Evolutionary conservation across 106 monocot species (phyloP), one percentile per base, ranked within the genome.

Genomic region (Narthecium ossifragum): DNA sequence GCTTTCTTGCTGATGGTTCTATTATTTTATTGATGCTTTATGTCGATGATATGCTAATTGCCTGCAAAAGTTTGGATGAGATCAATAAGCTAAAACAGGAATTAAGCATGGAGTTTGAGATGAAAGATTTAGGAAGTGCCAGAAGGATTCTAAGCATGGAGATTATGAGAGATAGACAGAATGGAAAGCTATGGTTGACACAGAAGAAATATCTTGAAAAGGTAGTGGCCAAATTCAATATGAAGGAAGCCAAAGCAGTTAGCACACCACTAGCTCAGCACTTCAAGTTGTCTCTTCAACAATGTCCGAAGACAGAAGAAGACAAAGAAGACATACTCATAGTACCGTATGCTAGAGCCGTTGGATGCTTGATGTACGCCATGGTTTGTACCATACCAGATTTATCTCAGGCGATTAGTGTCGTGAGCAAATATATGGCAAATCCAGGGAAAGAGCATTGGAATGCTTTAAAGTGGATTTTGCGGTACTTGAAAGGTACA

Each of bases 41-140:
- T 60, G 60, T 55, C 11, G 40, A 30, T 43, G 10, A 53, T 14
- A 40, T 66, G 54, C 21, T 66, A 8, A 55, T 66, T 5, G 41
- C 30, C n/a, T 2, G 8, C 20, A 53, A 41, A 13, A 55, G 43
- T 32, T 49, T 10, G n/a, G 14, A 4, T 0, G 33, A 48, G 8
- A 15, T 62, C 0, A 2, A 34, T 8, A 10, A 33, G 5, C 24
- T 49, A 3, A 43, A 43, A 13, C 4, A 17, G 12, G 17, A 43
- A 43, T 18, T 43, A 17, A 18, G 17, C 43, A 43, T 17, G 18
- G 43, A 43, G 18, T 43, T 43, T 3, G 11, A 43, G 12, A 43
- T 43, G 43, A 43, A 43, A 43, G 43, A 43, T 7, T 43, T 43
- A 13, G 43, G 43, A 43, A 18, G 18, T 17, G 43, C 43, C 18